Conservation (phyloP, 2,329 filamentous ascomycete genomes). For the Orbilia ellipsospora region DNA sequence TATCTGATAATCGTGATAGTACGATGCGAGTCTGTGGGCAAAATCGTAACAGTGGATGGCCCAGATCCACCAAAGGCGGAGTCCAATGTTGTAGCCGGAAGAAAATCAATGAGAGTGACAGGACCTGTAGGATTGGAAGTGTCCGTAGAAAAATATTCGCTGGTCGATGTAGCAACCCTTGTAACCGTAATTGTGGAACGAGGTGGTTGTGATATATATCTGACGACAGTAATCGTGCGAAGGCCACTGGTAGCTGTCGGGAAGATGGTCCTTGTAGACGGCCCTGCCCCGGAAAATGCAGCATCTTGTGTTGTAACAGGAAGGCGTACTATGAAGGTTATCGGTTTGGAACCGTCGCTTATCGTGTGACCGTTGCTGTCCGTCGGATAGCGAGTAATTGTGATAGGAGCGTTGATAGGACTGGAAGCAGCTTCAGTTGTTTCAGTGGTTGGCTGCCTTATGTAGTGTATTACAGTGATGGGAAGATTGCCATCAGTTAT, state of each 20-base stretch:
- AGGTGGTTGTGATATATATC: no score
- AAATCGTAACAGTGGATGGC: not conserved
- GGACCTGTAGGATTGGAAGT: no score
- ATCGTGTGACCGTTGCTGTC: no score
- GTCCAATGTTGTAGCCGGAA: no score
- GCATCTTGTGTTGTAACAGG: not conserved
- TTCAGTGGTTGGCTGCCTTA: not conserved
- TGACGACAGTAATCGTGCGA: not conserved
- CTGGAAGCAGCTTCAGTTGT: not conserved
- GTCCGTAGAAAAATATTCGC: no score
- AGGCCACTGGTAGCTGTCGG: not conserved
- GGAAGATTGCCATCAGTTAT: not conserved
- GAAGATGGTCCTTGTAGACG: not conserved
- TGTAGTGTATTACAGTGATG: not conserved
- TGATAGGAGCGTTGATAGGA: no score
- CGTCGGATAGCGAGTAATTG: no score
- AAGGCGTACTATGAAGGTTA: not conserved
- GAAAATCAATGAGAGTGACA: no score
- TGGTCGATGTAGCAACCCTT: not conserved
- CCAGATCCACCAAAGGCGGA: no score
- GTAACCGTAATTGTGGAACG: not conserved
- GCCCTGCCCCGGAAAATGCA: no score
- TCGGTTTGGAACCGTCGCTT: no score
- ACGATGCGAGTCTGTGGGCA: not conserved
- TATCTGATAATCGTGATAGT: not conserved